Evolutionary conservation across 768 basidiomycete genomes (phyloP), one percentile per base, ranked within the genome.

Genomic region (Phylloporus arenicola): DNA sequence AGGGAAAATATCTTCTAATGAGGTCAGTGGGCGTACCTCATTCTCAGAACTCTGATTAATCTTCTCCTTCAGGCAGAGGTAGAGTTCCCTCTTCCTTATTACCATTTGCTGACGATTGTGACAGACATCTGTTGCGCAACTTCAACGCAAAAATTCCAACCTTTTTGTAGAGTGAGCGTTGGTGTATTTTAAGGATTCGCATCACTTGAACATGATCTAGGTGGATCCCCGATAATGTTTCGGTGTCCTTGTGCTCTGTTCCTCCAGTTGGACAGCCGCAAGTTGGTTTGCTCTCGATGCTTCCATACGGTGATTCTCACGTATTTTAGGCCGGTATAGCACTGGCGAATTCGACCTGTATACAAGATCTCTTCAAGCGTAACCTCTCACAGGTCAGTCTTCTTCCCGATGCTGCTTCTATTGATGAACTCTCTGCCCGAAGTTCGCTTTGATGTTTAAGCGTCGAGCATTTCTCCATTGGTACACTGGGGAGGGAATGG

Each of bases 401-500:
- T 44, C 20, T 27, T 39, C 43, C 10, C 38, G 5, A 16, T 20
- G 6, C 12, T 34, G 17, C n/a, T n/a, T 35, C 5, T 1, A 13
- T 43, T 16, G 54, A 40, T 58, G 10, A 57, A 24, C 34, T 50
- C 6, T 33, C 17, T 12, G 41, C 40, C 9, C 24, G 35, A 60
- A 91, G 86, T 93, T 91, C 68, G 54, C 79, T 0, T 69, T 75
- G 5, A 92, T 94, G 88, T 93, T 80, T 70, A 88, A 86, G 64
- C 80, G 91, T 27, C 75, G 77, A 40, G 92, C 92, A 6, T 95
- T 89, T 76, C 68, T 94, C 50, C 90, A 93, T 64, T 92, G 90
- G 88, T 93, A 92, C 65, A 87, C 83, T 9, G 86, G 82, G 12
- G 92, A 94, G 66, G 92, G 92, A 38, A 93, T 94, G 92, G 92